Conservation (phyloP, 345 rosid genomes). For the Eucalyptus brandiana region DNA sequence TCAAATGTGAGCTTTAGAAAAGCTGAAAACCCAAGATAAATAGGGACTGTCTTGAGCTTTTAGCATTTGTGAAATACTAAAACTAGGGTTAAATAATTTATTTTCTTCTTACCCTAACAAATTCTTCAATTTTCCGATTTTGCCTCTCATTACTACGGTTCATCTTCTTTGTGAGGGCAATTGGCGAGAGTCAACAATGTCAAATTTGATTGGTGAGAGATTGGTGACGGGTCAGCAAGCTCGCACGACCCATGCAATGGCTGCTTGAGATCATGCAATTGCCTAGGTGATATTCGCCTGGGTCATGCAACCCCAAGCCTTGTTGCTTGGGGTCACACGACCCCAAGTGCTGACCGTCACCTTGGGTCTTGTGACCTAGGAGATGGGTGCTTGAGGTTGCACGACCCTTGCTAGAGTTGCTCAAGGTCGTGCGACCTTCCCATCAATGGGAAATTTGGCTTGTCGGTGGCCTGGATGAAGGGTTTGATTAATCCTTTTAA, state of each 20-base stretch:
- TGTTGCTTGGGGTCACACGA: not conserved
- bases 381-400: not conserved
- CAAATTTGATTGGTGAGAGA: too few species aligned
- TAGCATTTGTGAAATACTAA: too few species aligned
- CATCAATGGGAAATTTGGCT: not conserved
- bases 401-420: too few species aligned
- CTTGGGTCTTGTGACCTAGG: too few species aligned
- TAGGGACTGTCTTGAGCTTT: accelerated
- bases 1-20: too few species aligned
- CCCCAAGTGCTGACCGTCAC: too few species aligned
- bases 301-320: not conserved
- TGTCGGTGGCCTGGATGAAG: accelerated
- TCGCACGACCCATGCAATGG: not conserved
- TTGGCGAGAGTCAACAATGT: accelerated
- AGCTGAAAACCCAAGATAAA: accelerated
- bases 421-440: too few species aligned
- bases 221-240: accelerated
- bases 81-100: too few species aligned
- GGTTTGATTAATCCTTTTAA: too few species aligned
- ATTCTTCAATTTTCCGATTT: too few species aligned
- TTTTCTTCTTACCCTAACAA: too few species aligned
- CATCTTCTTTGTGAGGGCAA: too few species aligned
- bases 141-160: accelerated
- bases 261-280: not conserved
- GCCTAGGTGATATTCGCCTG: accelerated